A percentile compares a stretch with the other conserved stretches of the same genome.
Conservation (phyloP, 129 eudicot genomes). For the Erigeron canadensis region DNA sequence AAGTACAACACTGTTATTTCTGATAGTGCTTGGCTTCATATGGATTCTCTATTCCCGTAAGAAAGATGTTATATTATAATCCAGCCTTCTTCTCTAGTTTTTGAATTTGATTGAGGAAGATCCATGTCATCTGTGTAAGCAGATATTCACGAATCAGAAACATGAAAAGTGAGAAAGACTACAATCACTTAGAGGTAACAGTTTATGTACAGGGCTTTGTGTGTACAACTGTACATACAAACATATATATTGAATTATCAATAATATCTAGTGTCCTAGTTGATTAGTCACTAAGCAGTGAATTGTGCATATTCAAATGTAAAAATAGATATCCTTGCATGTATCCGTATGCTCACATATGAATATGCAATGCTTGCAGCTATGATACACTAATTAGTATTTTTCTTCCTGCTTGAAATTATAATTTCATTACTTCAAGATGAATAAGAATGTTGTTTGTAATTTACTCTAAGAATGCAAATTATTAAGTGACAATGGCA, state of each 20-base stretch:
- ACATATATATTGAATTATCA: not conserved
- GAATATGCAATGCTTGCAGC: too few relatives aligned
- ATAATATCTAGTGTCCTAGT: too few relatives aligned
- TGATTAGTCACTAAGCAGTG: too few relatives aligned
- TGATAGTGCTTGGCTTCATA: slow-evolving; percentile 17
- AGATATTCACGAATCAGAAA: slow-evolving; percentile 14
- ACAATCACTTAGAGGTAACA: not conserved
- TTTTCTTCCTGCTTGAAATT: too few relatives aligned
- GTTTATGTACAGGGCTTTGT: not conserved
- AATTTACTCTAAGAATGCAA: too few relatives aligned
- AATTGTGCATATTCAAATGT: too few relatives aligned
- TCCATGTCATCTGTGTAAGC: slow-evolving; percentile 84
- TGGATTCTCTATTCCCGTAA: slow-evolving; percentile 13
- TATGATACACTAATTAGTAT: too few relatives aligned
- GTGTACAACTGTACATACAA: not conserved
- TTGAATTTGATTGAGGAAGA: slow-evolving; percentile 88
- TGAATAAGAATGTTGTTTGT: too few relatives aligned
- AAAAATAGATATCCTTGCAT: too few relatives aligned
- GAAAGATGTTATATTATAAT: slow-evolving; percentile 33
- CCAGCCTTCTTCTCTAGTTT: slow-evolving; percentile 69
- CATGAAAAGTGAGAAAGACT: slow-evolving; percentile 4
- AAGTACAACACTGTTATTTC: slow-evolving; percentile 37
- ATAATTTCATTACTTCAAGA: too few relatives aligned
- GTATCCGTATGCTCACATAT: too few relatives aligned
- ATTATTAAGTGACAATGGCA: too few relatives aligned